phyloP scores from a whole-genome alignment of 257 asterid species.

The Rubia yunnanensis region DNA sequence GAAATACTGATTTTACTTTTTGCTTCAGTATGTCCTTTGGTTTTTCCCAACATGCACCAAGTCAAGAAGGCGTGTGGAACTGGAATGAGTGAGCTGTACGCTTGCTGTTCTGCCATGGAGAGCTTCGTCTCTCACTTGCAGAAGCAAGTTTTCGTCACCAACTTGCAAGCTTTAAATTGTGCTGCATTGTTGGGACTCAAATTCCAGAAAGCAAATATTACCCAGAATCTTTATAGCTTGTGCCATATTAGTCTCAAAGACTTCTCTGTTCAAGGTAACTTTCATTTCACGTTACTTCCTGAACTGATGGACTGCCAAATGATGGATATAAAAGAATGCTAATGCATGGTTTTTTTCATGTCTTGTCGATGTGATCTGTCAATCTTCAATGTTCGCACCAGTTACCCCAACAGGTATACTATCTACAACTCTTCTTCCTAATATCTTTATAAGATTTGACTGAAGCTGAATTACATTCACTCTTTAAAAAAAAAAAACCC shows the following conservation, averaged over 20 bases:
- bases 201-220: conserved; percentile 63
- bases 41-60: conserved; percentile 60
- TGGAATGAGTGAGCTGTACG: conserved; percentile 39
- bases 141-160: conserved; percentile 89
- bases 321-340: conserved; percentile 18
- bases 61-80: conserved; percentile 55
- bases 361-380: conserved; percentile 30
- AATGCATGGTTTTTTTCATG: conserved; percentile 18
- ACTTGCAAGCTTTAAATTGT: conserved; percentile 94
- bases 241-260: conserved; percentile 90
- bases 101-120: conserved; percentile 65
- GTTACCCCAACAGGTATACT: conserved; percentile 67
- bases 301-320: background rate
- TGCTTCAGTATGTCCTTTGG: conserved; percentile 79
- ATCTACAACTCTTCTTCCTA: background rate
- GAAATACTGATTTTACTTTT: conserved; percentile 6
- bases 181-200: conserved; percentile 79
- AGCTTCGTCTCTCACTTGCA: conserved; percentile 80
- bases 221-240: conserved; percentile 54
- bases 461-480: background rate
- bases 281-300: conserved; percentile 8
- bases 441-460: background rate
- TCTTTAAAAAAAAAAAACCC: too few relatives aligned
- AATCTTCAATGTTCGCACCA: conserved; percentile 31
- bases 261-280: conserved; percentile 95